Evolutionary conservation across 495 filamentous ascomycete species (phyloP).

Genomic region (Aspergillus conjunctus): DNA sequence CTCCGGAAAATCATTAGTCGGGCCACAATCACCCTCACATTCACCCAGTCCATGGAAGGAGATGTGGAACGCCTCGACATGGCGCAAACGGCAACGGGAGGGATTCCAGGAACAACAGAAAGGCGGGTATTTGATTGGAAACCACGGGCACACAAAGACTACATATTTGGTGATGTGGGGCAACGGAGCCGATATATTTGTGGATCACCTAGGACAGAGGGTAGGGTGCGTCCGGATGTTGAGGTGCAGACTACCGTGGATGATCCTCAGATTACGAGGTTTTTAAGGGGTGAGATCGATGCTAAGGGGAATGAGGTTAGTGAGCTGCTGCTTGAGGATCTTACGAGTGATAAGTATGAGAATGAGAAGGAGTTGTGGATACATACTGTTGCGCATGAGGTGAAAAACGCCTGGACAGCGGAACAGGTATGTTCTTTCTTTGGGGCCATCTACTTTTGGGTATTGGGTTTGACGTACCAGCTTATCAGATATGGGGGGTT

Average conservation of each 20-base stretch:
- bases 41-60: neutral
- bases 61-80: neutral
- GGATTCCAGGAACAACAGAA: neutral
- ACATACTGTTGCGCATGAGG: neutral
- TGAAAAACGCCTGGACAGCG: slow-evolving; percentile 2
- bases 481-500: slow-evolving; percentile 13
- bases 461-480: neutral
- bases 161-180: neutral
- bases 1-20: slow-evolving; percentile 1
- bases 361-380: slow-evolving; percentile 4
- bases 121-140: slow-evolving; percentile 1
- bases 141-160: neutral
- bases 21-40: neutral
- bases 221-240: slow-evolving; percentile 1
- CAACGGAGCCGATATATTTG: neutral
- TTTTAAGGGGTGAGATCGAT: slow-evolving; percentile 12
- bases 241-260: neutral
- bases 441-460: neutral
- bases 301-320: neutral
- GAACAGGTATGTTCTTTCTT: slow-evolving; percentile 13
- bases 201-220: neutral
- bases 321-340: neutral
- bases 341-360: neutral
- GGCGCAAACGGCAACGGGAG: neutral
- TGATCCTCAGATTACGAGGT: neutral